These are phyloP conservation scores for Fusarium sulawesiense DNA, from an alignment of 2,329 filamentous ascomycete genomes.

Conservation along the genomic window DNA sequence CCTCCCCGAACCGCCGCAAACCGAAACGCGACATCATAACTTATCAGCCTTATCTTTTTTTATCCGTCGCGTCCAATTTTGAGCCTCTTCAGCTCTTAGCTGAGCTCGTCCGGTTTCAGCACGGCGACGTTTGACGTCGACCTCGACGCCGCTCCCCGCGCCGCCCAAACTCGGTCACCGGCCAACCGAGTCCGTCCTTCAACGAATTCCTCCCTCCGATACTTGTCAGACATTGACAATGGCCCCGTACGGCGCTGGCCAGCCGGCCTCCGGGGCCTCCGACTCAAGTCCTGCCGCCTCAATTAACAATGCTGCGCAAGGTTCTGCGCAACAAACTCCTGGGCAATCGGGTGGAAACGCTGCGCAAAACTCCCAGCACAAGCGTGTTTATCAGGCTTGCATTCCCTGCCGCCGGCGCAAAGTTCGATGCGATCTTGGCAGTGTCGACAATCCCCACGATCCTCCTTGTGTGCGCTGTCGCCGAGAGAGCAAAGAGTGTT, in stretches of 20 bases:
- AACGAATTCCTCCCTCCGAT: constrained; percentile 10
- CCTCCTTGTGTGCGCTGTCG: constrained; percentile 94
- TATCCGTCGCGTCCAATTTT: constrained; percentile 1
- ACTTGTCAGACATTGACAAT: constrained; percentile 22
- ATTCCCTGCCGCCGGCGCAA: constrained; percentile 72
- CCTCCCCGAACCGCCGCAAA: constrained; percentile 52
- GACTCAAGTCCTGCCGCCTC: constrained; percentile 45
- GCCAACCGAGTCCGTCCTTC: constrained; percentile 9
- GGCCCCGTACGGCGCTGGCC: constrained; percentile 43
- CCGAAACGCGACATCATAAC: constrained; percentile 45
- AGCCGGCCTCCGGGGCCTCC: constrained; percentile 38
- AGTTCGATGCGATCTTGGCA: constrained; percentile 72
- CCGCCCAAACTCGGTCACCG: constrained; percentile 20
- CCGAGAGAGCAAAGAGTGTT: constrained; percentile 95
- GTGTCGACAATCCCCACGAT: constrained; percentile 92
- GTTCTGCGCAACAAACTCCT: constrained; percentile 38
- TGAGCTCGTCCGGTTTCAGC: constrained; percentile 25
- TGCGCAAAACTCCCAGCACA: constrained; percentile 57
- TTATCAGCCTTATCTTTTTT: constrained; percentile 24
- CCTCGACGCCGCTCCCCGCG: constrained; percentile 18
- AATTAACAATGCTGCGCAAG: constrained; percentile 33
- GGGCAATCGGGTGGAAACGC: constrained; percentile 27
- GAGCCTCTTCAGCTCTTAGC: constrained; percentile 16
- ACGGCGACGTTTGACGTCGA: constrained; percentile 18
- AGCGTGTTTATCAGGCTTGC: constrained; percentile 72